These are phyloP conservation scores for Pleurotus platypus DNA, from an alignment of 768 basidiomycete genomes.

Conservation along the genomic window DNA sequence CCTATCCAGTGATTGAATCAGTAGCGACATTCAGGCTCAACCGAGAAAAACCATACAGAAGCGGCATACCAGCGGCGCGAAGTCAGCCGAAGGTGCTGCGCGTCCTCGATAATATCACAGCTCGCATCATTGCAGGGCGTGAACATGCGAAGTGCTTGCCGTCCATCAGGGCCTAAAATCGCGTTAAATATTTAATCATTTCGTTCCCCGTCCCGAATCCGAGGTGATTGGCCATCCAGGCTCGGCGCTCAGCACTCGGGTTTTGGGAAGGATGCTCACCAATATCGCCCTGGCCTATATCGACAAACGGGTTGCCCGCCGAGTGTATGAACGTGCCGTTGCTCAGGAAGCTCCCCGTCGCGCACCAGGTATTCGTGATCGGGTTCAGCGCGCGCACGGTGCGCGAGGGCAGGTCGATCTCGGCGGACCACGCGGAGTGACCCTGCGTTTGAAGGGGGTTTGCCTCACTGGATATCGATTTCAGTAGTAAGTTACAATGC, in stretches of 20 bases:
- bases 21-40: too few relatives aligned
- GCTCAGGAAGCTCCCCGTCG: slow-evolving; percentile 35
- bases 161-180: slow-evolving; percentile 19
- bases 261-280: neutral
- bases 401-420: slow-evolving; percentile 38
- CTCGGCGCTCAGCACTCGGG: too few relatives aligned
- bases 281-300: slow-evolving; percentile 9
- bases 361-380: slow-evolving; percentile 37
- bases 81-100: slow-evolving; percentile 25
- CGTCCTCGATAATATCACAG: slow-evolving; percentile 34
- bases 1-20: too few relatives aligned
- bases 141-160: slow-evolving; percentile 33
- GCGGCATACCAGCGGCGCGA: slow-evolving; percentile 39
- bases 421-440: slow-evolving; percentile 42
- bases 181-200: neutral
- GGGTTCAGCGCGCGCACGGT: slow-evolving; percentile 29
- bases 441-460: slow-evolving; percentile 37
- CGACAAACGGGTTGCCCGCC: slow-evolving; percentile 10
- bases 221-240: too few relatives aligned
- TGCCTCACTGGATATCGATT: slow-evolving; percentile 13
- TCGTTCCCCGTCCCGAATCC: too few relatives aligned
- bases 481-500: neutral
- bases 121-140: slow-evolving; percentile 30
- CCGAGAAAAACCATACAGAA: slow-evolving; percentile 18
- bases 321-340: slow-evolving; percentile 36